A percentile compares a stretch with the other conserved stretches of the same genome.
Evolutionary conservation across 495 filamentous ascomycete species (phyloP).

Genomic region (Lasiosphaeria hispida): DNA sequence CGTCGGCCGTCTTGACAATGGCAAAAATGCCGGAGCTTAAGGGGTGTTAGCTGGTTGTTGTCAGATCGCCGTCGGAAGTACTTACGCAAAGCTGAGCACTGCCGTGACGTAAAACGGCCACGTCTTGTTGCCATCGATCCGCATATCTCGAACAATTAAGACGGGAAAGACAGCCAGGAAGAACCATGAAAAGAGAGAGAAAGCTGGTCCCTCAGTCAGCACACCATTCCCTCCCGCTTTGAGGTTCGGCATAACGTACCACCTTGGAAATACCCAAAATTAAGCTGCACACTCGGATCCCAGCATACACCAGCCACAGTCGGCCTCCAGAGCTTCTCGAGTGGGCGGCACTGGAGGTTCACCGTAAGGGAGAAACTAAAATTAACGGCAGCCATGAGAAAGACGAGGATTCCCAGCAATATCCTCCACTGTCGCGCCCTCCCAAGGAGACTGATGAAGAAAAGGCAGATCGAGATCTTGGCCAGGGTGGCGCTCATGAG

Average conservation of each 20-base stretch:
- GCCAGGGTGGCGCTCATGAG: constrained; percentile 35
- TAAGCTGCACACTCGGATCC: constrained; percentile 31
- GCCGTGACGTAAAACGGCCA: constrained; percentile 37
- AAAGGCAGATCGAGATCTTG: constrained; percentile 39
- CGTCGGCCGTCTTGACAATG: constrained; percentile 34
- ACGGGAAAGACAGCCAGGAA: constrained; percentile 36
- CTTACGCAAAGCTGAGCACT: constrained; percentile 29
- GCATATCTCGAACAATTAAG: constrained; percentile 30
- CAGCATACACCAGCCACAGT: constrained; percentile 28
- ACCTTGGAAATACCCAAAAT: constrained; percentile 39
- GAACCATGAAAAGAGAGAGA: constrained; percentile 37
- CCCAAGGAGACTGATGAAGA: constrained; percentile 30
- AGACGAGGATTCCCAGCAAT: constrained; percentile 29
- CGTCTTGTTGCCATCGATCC: constrained; percentile 21
- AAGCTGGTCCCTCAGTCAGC: constrained; percentile 20
- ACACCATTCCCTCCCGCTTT: not conserved
- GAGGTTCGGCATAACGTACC: constrained; percentile 19
- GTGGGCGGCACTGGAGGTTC: constrained; percentile 37
- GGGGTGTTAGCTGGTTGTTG: not conserved
- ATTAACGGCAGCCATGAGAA: constrained; percentile 34
- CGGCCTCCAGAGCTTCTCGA: constrained; percentile 37
- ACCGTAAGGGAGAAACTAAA: constrained; percentile 30
- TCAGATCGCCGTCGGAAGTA: not conserved
- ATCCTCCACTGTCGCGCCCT: constrained; percentile 30
- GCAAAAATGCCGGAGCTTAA: constrained; percentile 32